A percentile compares a stretch with the other conserved stretches of the same genome.
Conservation (phyloP, 257 asterid species). For the Coffea canephora region DNA sequence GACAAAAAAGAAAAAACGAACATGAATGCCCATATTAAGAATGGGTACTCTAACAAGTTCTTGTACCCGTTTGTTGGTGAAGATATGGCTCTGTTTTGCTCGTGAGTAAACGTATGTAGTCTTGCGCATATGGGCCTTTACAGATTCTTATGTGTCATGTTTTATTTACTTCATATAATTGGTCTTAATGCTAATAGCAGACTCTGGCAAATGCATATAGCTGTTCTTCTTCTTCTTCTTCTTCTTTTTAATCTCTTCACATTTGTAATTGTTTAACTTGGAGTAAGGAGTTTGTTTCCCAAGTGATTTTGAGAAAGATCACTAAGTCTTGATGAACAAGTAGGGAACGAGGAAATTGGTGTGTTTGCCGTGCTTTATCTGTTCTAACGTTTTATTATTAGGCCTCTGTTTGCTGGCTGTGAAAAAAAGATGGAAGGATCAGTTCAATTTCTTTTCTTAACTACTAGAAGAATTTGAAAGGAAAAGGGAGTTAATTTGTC, state of each 20-base stretch:
- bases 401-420: constrained; percentile 9
- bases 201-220: background rate
- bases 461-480: background rate
- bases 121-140: background rate
- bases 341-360: background rate
- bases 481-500: background rate
- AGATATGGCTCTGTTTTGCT: constrained; percentile 10
- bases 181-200: background rate
- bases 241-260: no score
- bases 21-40: constrained; percentile 1
- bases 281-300: background rate
- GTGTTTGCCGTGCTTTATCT: background rate
- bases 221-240: background rate
- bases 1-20: background rate
- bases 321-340: background rate
- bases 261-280: background rate
- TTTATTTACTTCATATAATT: background rate
- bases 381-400: background rate
- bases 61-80: background rate
- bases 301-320: background rate
- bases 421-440: background rate
- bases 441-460: background rate
- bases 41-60: constrained; percentile 2
- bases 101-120: background rate
- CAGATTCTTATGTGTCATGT: background rate